Evolutionary conservation across 345 rosid species (phyloP), one percentile per base, ranked within the genome.

Genomic region (Theobroma cacao): DNA sequence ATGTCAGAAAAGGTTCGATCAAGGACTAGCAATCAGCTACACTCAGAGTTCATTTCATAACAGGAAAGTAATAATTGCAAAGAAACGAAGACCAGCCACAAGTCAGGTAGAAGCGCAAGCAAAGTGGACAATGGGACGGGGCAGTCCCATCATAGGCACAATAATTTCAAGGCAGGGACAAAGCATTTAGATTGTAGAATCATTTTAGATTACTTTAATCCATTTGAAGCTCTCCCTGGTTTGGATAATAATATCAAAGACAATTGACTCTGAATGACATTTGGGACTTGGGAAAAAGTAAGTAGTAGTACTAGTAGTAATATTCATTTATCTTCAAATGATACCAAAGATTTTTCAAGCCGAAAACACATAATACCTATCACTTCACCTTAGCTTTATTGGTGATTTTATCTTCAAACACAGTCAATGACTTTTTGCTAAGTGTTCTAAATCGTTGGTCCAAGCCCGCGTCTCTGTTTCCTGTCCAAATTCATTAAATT

Each of bases 161-260:
- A 70, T 48, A 48, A 70, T 70, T 48, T 9, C 7, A 69, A 30
- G 74, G 22, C 73, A 14, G 73, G 34, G 59, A 70, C 74, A 70
- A 48, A 70, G 59, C 24, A 30, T 62, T 61, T 31, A 62, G 67
- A 62, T 62, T 8, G 11, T 70, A 15, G 13, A 41, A 68, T 41
- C 55, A 43, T 38, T 66, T 66, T 38, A 40, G 28, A 38, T 38
- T 40, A 66, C 50, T 65, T 65, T 38, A 66, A 8, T 66, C 26
- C 41, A 18, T 18, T 34, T 18, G 68, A 63, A 65, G 38, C 33
- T 43, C 56, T 5, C 36, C 53, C 22, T 26, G 34, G 28, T 45
- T 69, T 15, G 24, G 56, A 69, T 68, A 45, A 14, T 68, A 15
- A 15, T 70, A 15, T 30, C 73, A 48, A 48, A 70, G 28, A n/a